Evolutionary conservation across 768 basidiomycete genomes (phyloP).

Genomic region (Russula emetica): DNA sequence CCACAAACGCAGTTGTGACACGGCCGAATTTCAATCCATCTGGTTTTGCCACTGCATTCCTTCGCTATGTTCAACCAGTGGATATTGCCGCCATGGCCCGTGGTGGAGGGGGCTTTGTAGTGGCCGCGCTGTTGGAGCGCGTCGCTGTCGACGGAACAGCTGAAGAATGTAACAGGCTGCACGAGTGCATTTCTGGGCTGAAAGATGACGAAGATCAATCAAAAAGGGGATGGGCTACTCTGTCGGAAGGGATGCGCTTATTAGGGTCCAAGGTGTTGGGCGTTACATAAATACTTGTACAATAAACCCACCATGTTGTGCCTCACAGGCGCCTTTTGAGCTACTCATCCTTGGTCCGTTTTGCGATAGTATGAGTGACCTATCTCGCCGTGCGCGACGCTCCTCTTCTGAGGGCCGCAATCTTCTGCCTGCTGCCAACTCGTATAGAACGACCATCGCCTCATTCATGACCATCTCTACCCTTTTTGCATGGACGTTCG

Average conservation of each 20-base stretch:
- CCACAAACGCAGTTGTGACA: conserved; percentile 50
- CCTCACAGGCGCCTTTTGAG: neutral
- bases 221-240: conserved; percentile 16
- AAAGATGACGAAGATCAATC: conserved; percentile 1
- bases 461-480: neutral
- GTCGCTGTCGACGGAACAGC: conserved; percentile 31
- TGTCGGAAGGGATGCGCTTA: conserved; percentile 11
- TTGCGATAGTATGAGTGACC: neutral
- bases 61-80: conserved; percentile 51
- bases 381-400: neutral
- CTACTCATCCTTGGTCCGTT: neutral
- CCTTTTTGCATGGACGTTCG: conserved; percentile 35
- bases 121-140: conserved; percentile 67
- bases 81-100: conserved; percentile 52
- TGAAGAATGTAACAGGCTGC: conserved; percentile 8
- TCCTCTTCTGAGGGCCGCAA: conserved; percentile 1
- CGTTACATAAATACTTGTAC: conserved; percentile 3
- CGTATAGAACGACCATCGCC: neutral
- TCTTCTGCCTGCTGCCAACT: conserved; percentile 18
- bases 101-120: conserved; percentile 66
- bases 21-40: conserved; percentile 53
- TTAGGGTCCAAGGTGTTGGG: neutral
- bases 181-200: conserved; percentile 11
- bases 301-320: neutral
- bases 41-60: conserved; percentile 56